phyloP scores from a whole-genome alignment of 208 protist species.

The Crithidia sp. region DNA sequence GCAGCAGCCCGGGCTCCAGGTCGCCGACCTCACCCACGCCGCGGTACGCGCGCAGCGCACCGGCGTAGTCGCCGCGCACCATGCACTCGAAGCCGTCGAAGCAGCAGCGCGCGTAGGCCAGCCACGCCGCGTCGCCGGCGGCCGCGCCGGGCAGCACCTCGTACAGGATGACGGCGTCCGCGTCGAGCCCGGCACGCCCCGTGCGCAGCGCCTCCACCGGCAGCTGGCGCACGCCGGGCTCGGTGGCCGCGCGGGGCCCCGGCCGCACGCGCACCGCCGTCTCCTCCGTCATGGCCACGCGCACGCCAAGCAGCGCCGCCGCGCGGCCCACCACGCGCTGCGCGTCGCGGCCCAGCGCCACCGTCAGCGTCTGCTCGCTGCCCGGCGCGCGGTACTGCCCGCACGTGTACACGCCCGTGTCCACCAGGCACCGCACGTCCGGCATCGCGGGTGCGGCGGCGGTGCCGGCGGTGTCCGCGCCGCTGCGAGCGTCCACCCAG shows the following conservation, averaged over 20 bases:
- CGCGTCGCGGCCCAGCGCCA: conserved; percentile 34
- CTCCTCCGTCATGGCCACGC: conserved; percentile 41
- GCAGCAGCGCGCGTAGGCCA: conserved; percentile 23
- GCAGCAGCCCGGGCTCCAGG: conserved; percentile 21
- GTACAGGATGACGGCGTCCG: conserved; percentile 31
- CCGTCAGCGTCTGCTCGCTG: conserved; percentile 23
- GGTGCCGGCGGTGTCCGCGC: too few species aligned
- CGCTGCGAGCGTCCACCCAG: conserved; percentile 1
- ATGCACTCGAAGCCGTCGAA: conserved; percentile 42
- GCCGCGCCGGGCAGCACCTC: conserved; percentile 24
- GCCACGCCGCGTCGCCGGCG: conserved; percentile 26
- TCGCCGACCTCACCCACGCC: conserved; percentile 22
- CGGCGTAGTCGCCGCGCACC: conserved; percentile 40
- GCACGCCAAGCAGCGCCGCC: conserved; percentile 20
- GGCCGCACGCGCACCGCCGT: conserved; percentile 42
- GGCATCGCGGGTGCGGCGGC: not conserved
- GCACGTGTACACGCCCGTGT: conserved; percentile 26
- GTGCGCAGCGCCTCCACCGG: conserved; percentile 36
- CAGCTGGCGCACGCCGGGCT: conserved; percentile 25
- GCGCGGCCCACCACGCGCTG: conserved; percentile 27
- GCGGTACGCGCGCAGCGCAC: conserved; percentile 34
- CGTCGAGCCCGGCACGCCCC: conserved; percentile 1
- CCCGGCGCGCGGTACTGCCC: conserved; percentile 15
- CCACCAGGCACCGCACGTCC: conserved; percentile 23
- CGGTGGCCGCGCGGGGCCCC: too few species aligned